Conservation (phyloP, 1,284 basidiomycete genomes). For the Cutaneotrichosporon sp. region DNA sequence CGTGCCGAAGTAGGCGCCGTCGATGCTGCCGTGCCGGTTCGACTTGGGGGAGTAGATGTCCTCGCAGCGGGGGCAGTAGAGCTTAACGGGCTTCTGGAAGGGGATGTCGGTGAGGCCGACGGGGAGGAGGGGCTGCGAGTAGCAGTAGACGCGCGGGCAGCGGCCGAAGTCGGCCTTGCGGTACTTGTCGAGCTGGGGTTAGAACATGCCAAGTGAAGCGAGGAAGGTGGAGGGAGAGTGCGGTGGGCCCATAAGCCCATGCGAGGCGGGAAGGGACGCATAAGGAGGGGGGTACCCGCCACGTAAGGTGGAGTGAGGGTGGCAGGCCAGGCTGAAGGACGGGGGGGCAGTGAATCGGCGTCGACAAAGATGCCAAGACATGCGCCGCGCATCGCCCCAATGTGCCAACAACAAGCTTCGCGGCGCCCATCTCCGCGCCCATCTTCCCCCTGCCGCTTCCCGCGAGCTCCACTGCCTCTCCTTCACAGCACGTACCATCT, state of each 20-base stretch:
- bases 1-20: constrained; percentile 95
- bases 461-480: no score
- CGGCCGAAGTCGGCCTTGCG: constrained; percentile 95
- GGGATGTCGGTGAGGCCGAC: constrained; percentile 91
- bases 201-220: neutral
- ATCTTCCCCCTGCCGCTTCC: neutral
- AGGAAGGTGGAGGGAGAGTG: neutral
- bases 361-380: no score
- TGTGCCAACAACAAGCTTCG: neutral
- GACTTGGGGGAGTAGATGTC: constrained; percentile 95
- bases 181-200: constrained; percentile 86
- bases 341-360: no score
- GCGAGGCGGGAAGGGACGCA: neutral
- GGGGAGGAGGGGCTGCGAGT: constrained; percentile 87
- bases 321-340: no score
- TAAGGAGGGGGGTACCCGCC: no score
- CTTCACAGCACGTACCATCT: constrained; percentile 83
- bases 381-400: no score
- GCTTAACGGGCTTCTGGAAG: constrained; percentile 94
- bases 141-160: constrained; percentile 91
- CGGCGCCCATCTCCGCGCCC: neutral
- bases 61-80: constrained; percentile 94
- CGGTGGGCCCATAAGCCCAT: neutral
- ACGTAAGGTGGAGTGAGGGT: no score
- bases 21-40: constrained; percentile 89